Evolutionary conservation across 495 filamentous ascomycete species (phyloP).

Genomic region (Penicillium cosmopolitanum): DNA sequence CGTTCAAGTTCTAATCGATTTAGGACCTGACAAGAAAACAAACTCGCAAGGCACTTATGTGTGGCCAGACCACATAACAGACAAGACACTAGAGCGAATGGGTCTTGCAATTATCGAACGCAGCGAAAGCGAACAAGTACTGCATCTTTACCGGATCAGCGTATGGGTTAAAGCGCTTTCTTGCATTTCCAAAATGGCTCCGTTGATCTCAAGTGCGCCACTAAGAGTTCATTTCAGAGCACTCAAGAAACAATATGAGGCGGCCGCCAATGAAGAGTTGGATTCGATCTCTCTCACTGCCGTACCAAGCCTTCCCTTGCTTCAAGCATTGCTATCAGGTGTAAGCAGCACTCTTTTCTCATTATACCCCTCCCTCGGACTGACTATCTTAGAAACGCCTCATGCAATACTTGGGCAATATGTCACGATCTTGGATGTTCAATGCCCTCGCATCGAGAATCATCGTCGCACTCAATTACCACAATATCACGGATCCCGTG

Average conservation of each 20-base stretch:
- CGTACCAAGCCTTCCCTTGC: slow-evolving; percentile 29
- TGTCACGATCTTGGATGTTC: slow-evolving; percentile 35
- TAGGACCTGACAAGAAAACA: slow-evolving; percentile 28
- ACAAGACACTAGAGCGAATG: slow-evolving; percentile 31
- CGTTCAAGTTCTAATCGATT: slow-evolving; percentile 5
- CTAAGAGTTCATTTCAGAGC: slow-evolving; percentile 26
- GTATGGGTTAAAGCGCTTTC: slow-evolving; percentile 32
- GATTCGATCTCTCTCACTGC: slow-evolving; percentile 28
- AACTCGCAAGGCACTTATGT: slow-evolving; percentile 27
- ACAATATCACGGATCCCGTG: slow-evolving; percentile 25
- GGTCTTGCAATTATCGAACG: slow-evolving; percentile 30
- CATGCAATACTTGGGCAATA: slow-evolving; percentile 33
- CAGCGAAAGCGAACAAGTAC: slow-evolving; percentile 27
- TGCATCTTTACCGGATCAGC: slow-evolving; percentile 27
- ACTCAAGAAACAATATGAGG: slow-evolving; percentile 30
- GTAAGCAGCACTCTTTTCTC: slow-evolving; percentile 16
- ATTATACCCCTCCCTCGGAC: neutral
- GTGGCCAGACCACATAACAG: slow-evolving; percentile 39
- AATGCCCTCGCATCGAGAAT: slow-evolving; percentile 28
- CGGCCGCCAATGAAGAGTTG: slow-evolving; percentile 24
- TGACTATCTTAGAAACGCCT: slow-evolving; percentile 25
- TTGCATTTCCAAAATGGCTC: slow-evolving; percentile 28
- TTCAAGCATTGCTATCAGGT: slow-evolving; percentile 33
- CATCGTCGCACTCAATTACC: slow-evolving; percentile 35
- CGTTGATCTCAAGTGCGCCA: slow-evolving; percentile 22